Base-by-base conservation (phyloP, 2,329 filamentous ascomycete species). In the Aspergillus candidus region DNA sequence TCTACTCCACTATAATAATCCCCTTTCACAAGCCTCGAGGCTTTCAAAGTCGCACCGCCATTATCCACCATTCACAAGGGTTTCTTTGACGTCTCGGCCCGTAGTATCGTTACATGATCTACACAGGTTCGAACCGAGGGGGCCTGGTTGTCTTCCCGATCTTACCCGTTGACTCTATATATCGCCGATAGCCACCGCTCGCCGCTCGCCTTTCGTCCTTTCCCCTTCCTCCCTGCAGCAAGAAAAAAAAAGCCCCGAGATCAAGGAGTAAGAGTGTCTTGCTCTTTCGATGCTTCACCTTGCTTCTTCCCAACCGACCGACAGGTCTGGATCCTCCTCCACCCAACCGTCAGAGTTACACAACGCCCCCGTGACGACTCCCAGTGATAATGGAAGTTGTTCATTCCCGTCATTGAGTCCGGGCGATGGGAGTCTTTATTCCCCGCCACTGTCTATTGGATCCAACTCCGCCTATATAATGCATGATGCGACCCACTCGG, bases 271-370 rank as follows among this genome's bases (percentile, higher is more conserved):
- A 15, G 27, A 13, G n/a, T 27, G 13, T 32, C 34, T 34, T 18
- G 12, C 38, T 47, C 43, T 43, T 58, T 55, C 56, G 50, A 59
- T 59, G 56, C 44, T 56, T 46, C 38, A 51, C 33, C 40, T 53
- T 41, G 51, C 53, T 46, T 45, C 41, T 14, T 33, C 47, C 38
- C 50, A 46, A 52, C 47, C 52, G 56, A 54, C 56, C 56, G 50
- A 50, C 12, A 52, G 56, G 56, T 57, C 56, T 49, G 45, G 48
- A 41, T 49, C 51, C 33, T 43, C 48, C 36, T 40, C 43, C 33
- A 50, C 27, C 39, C 43, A 44, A 38, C 35, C 49, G 12, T 30
- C 44, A 11, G 39, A 49, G 51, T 55, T 54, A 51, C 56, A 52
- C 49, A 33, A 43, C 37, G 37, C 52, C 44, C 48, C 40, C 42